Percentiles rank a stretch among this genome's conserved stretches.
These are phyloP conservation scores for Arthroderma uncinatum DNA, from an alignment of 2,329 filamentous ascomycete species.

Conservation along the genomic window DNA sequence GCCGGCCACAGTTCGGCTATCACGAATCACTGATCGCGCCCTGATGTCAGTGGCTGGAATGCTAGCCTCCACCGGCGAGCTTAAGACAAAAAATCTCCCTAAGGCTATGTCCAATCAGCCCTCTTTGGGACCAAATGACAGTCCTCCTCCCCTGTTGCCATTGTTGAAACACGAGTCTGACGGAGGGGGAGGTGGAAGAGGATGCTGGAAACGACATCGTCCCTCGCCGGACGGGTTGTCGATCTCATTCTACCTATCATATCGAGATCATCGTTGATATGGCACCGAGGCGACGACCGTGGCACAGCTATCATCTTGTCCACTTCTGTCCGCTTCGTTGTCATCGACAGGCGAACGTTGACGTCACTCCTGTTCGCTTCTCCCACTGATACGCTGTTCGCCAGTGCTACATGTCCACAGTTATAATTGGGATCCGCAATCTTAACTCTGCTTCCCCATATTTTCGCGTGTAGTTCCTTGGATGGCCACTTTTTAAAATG, in stretches of 20 bases:
- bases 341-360: too few species aligned
- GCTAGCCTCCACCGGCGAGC: neutral
- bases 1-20: neutral
- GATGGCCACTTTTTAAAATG: neutral
- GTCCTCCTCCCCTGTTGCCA: neutral
- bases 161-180: neutral
- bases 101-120: neutral
- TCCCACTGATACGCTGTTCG: neutral
- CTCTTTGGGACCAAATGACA: neutral
- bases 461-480: neutral
- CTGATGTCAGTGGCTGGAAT: neutral
- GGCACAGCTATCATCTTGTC: too few species aligned
- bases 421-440: conserved; percentile 1
- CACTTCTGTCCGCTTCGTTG: too few species aligned
- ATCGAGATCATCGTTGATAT: neutral
- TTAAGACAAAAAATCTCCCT: neutral
- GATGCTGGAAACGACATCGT: too few species aligned
- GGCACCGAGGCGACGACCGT: too few species aligned
- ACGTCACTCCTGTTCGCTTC: neutral
- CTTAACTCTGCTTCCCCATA: neutral
- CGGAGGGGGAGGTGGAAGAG: neutral
- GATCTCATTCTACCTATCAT: too few species aligned
- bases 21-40: conserved; percentile 2
- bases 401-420: neutral
- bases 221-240: too few species aligned